Conservation (phyloP, 163 green algal species). For the Chlorella variabilis region DNA sequence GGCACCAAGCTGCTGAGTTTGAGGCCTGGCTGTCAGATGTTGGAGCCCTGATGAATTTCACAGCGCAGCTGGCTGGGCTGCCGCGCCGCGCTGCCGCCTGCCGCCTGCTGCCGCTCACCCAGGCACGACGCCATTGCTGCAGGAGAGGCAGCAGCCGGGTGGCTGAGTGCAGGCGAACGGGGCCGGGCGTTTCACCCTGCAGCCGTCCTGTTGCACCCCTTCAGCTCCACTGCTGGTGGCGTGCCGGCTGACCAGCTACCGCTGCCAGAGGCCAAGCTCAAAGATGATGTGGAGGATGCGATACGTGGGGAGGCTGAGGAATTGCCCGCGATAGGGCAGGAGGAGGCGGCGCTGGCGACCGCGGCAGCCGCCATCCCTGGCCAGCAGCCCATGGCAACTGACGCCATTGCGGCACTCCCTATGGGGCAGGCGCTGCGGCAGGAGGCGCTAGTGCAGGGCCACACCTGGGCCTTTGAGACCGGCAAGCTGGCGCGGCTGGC, state of each 20-base stretch:
- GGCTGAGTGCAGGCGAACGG: neutral
- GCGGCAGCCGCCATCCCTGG: neutral
- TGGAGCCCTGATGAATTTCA: too few species aligned
- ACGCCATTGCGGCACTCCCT: conserved; percentile 17
- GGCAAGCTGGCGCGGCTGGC: conserved; percentile 68
- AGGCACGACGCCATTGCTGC: neutral
- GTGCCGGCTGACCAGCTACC: conserved; percentile 3
- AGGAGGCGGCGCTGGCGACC: neutral
- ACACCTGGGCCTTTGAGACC: conserved; percentile 64
- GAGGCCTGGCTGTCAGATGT: too few species aligned
- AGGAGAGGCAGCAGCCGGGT: neutral
- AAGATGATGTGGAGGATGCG: conserved; percentile 15
- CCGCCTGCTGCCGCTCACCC: neutral
- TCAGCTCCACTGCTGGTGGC: neutral
- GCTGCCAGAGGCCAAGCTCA: neutral
- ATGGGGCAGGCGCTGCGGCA: conserved; percentile 27
- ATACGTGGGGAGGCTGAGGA: neutral
- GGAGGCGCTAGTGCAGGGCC: conserved; percentile 1
- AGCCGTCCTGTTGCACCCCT: neutral
- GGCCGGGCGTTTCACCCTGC: too few species aligned
- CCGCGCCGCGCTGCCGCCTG: neutral
- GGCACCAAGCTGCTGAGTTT: too few species aligned
- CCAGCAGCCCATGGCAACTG: neutral
- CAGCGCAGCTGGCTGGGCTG: neutral
- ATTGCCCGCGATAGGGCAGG: neutral